Conservation (phyloP, 306 rosid genomes). For the Quercus mongolica region DNA sequence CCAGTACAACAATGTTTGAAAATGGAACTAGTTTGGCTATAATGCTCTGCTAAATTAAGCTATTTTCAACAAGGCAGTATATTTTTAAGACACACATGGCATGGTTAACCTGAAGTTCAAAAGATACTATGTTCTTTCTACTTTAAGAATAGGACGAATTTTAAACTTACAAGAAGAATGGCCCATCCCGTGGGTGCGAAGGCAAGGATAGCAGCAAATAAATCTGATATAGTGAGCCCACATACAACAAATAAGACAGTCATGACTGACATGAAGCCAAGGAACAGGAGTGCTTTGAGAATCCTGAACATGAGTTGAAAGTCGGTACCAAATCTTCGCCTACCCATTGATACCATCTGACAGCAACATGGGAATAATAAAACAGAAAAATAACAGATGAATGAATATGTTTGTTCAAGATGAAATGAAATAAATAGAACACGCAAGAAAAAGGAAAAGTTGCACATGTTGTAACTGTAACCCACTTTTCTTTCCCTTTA, state of each 20-base stretch:
- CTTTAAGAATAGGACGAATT: not conserved
- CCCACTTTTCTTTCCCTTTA: not conserved
- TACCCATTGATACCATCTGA: constrained; percentile 93
- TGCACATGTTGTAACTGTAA: not conserved
- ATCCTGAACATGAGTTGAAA: constrained; percentile 91
- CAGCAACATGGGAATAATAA: constrained; percentile 18
- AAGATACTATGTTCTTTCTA: not conserved
- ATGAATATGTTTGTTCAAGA: not conserved
- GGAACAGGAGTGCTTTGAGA: constrained; percentile 88
- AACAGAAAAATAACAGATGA: constrained; percentile 10
- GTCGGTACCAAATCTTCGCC: constrained; percentile 83
- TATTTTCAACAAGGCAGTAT: not conserved
- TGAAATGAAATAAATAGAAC: not conserved
- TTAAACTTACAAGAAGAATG: constrained; percentile 64
- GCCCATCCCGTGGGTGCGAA: constrained; percentile 98
- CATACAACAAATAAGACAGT: constrained; percentile 76
- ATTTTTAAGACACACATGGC: not conserved
- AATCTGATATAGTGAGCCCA: constrained; percentile 80
- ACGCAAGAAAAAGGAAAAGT: not conserved
- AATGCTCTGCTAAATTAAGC: not conserved
- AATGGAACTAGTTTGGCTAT: not conserved
- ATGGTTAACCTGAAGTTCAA: not conserved
- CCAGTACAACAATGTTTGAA: not conserved
- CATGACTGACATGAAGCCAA: constrained; percentile 90
- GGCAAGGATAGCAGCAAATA: constrained; percentile 84